Evolutionary conservation across 768 basidiomycete species (phyloP), one percentile per base, ranked within the genome.

Genomic region (Pisolithus albus): DNA sequence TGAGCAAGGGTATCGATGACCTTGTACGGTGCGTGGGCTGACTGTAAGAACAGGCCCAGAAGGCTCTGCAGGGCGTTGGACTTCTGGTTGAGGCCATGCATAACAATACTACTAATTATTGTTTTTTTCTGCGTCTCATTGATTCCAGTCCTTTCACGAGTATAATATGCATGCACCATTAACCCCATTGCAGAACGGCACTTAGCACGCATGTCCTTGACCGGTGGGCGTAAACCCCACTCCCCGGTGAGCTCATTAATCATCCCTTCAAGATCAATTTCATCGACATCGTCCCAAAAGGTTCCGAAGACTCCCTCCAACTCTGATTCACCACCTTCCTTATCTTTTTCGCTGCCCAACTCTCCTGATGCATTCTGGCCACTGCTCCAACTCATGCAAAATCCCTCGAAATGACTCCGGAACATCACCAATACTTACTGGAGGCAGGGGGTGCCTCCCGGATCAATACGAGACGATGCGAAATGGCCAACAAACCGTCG

Each of bases 1-100:
- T 59, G 66, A 18, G 67, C 60, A 4, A 72, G 56, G 6, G 67
- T 36, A 24, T 67, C 61, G 13, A 61, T 50, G 21, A 69, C 61
- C 15, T 60, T 62, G 23, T 65, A 58, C 3, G 62, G 62, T 2
- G 62, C 51, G 18, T 59, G 58, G 7, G 57, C 56, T 4, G 62
- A 61, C 46, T 70, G 66, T n/a, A 55, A 45, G 28, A 56, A 54
- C 8, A 56, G 30, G 21, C 51, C 49, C 21, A 58, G 26, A 24
- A 55, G 21, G n/a, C 51, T 36, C n/a, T 45, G 52, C 21, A 55
- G 43, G 16, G 44, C n/a, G 37, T 56, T 52, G 18, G 44, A 49
- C 50, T 54, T 59, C 39, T 49, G 38, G 60, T 19, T 76, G 72
- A 70, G 70, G 62, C 18, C 56, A 50, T 15, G 60, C 67, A 39